These are phyloP conservation scores for Ascochyta lentis DNA, from an alignment of 2,329 filamentous ascomycete genomes.

Conservation along the genomic window DNA sequence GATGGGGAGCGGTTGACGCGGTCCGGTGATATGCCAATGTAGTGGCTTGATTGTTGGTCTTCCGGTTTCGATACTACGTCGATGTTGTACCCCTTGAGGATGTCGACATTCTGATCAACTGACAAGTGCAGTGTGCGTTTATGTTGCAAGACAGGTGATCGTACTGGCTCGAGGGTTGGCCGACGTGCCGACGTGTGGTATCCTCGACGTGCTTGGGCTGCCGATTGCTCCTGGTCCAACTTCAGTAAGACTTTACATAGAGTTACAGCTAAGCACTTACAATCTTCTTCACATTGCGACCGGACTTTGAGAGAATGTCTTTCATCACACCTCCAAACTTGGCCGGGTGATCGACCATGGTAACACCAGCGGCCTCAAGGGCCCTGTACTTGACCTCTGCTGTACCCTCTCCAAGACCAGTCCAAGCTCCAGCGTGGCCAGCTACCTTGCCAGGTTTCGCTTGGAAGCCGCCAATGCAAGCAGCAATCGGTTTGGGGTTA, in stretches of 20 bases:
- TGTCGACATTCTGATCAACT: slow-evolving; percentile 59
- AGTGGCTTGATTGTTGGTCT: slow-evolving; percentile 48
- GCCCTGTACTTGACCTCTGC: slow-evolving; percentile 70
- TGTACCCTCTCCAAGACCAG: slow-evolving; percentile 68
- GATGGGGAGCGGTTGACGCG: slow-evolving; percentile 67
- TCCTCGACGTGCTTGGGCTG: slow-evolving; percentile 53
- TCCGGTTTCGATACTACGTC: slow-evolving; percentile 51
- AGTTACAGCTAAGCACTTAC: slow-evolving; percentile 26
- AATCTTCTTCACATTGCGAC: slow-evolving; percentile 50
- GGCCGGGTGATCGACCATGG: slow-evolving; percentile 77
- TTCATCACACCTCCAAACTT: slow-evolving; percentile 75
- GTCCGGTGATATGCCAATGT: slow-evolving; percentile 70
- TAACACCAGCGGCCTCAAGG: slow-evolving; percentile 70
- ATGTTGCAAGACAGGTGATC: slow-evolving; percentile 39
- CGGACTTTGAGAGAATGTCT: slow-evolving; percentile 59
- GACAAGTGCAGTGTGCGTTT: slow-evolving; percentile 63
- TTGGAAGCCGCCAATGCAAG: slow-evolving; percentile 70
- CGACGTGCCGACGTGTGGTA: slow-evolving; percentile 49
- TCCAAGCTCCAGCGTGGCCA: slow-evolving; percentile 81
- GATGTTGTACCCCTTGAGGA: slow-evolving; percentile 62
- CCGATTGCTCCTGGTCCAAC: slow-evolving; percentile 39
- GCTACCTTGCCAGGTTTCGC: slow-evolving; percentile 72
- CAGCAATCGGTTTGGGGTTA: slow-evolving; percentile 77
- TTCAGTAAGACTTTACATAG: slow-evolving; percentile 1
- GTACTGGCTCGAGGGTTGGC: slow-evolving; percentile 15